phyloP scores from a whole-genome alignment of 345 rosid species.

The Populus pruinosa region DNA sequence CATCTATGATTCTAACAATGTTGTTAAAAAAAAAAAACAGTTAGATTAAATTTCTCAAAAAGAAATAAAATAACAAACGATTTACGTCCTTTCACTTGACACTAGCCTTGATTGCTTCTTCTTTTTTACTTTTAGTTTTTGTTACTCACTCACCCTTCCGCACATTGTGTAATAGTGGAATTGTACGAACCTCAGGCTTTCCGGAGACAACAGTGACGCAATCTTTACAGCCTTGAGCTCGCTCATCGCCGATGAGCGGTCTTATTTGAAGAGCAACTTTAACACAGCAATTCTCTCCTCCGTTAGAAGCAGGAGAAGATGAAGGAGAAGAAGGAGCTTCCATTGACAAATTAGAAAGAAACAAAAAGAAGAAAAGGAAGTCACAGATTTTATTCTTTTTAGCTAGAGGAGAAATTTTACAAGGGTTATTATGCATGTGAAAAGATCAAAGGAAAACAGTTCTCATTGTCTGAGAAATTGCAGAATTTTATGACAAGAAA shows the following conservation, averaged over 20 bases:
- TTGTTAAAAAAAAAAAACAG: too few species aligned
- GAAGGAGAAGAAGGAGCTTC: conserved; percentile 21
- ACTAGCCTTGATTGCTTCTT: not conserved
- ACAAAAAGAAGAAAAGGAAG: not conserved
- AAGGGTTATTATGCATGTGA: not conserved
- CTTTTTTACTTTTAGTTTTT: not conserved
- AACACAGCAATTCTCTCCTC: conserved; percentile 82
- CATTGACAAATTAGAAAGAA: conserved; percentile 11
- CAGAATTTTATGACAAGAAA: conserved; percentile 34
- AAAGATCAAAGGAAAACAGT: conserved; percentile 20
- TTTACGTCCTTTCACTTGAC: too few species aligned
- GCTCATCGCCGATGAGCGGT: conserved; percentile 92
- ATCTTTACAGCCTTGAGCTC: conserved; percentile 88
- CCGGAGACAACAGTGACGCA: conserved; percentile 82
- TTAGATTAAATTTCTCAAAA: too few species aligned
- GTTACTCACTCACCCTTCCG: not conserved
- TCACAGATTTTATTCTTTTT: not conserved
- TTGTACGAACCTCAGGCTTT: conserved; percentile 81
- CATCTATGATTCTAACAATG: too few species aligned
- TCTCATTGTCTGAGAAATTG: conserved; percentile 34
- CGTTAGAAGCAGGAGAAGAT: conserved; percentile 35
- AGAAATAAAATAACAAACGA: too few species aligned
- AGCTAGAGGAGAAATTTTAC: not conserved
- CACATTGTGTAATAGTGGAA: not conserved
- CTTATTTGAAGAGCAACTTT: conserved; percentile 97